Conservation (phyloP, 2,329 filamentous ascomycete genomes). For the Claviceps purpurea region DNA sequence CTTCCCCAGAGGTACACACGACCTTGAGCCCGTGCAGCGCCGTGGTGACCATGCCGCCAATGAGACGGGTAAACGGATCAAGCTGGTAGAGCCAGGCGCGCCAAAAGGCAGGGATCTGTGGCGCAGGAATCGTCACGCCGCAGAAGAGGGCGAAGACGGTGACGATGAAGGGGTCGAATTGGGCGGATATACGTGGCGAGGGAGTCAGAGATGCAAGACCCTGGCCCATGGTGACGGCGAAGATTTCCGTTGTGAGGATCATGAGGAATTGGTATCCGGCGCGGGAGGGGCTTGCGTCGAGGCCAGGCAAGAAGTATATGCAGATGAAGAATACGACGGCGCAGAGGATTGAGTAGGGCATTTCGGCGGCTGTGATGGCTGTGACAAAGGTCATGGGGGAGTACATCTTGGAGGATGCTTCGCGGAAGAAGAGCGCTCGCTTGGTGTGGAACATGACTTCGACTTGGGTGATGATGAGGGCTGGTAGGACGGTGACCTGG, state of each 20-base stretch:
- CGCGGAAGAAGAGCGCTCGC: conserved; percentile 72
- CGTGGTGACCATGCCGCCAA: conserved; percentile 67
- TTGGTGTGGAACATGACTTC: conserved; percentile 69
- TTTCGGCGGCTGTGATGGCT: conserved; percentile 67
- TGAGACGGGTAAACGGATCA: conserved; percentile 70
- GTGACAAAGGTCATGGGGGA: conserved; percentile 64
- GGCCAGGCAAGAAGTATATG: conserved; percentile 72
- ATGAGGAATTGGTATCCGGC: conserved; percentile 84
- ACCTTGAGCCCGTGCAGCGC: conserved; percentile 57
- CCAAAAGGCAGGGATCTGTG: conserved; percentile 70
- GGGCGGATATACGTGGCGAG: conserved; percentile 61
- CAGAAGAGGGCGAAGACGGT: conserved; percentile 79
- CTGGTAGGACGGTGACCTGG: conserved; percentile 73
- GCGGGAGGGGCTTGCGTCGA: conserved; percentile 47
- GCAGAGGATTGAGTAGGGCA: conserved; percentile 73
- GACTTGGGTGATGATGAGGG: conserved; percentile 70
- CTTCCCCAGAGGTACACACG: conserved; percentile 44
- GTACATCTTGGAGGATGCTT: conserved; percentile 79
- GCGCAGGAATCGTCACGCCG: conserved; percentile 68
- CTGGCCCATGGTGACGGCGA: conserved; percentile 70
- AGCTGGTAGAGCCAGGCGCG: conserved; percentile 70
- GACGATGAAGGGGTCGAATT: conserved; percentile 71
- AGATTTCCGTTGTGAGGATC: conserved; percentile 69
- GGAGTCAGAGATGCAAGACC: conserved; percentile 66
- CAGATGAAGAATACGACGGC: conserved; percentile 71